Conservation (phyloP, 1,284 basidiomycete species). For the Mixia osmundae region DNA sequence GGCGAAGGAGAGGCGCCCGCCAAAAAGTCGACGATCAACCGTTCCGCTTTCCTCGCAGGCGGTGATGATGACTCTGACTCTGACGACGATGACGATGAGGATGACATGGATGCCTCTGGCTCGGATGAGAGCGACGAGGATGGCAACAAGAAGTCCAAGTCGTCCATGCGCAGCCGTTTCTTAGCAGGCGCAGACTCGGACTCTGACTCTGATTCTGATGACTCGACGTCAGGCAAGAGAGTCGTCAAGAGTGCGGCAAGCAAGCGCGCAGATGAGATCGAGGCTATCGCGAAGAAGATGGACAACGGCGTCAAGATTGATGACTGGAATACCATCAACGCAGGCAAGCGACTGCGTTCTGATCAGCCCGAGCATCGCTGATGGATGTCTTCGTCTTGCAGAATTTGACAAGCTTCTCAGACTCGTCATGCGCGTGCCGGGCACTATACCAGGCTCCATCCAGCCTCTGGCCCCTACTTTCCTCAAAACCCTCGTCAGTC, state of each 20-base stretch:
- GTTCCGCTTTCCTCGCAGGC: conserved; percentile 27
- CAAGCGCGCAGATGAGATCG: conserved; percentile 70
- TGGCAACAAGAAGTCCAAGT: conserved; percentile 26
- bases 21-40: conserved; percentile 28
- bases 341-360: conserved; percentile 31
- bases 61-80: conserved; percentile 21
- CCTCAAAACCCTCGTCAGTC: conserved; percentile 46
- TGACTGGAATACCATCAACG: conserved; percentile 83
- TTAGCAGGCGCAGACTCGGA: conserved; percentile 28
- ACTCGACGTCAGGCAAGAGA: conserved; percentile 42
- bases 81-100: conserved; percentile 26
- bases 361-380: not conserved
- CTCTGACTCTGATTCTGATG: conserved; percentile 34
- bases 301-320: conserved; percentile 90
- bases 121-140: conserved; percentile 24
- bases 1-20: conserved; percentile 33
- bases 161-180: conserved; percentile 27
- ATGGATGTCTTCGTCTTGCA: conserved; percentile 21
- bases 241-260: conserved; percentile 66
- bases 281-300: conserved; percentile 63
- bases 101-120: conserved; percentile 28
- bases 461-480: conserved; percentile 72
- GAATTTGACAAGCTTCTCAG: conserved; percentile 91
- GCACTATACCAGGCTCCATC: conserved; percentile 23
- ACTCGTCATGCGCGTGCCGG: conserved; percentile 70